A percentile compares a stretch with the other conserved stretches of the same genome.
phyloP scores from a whole-genome alignment of 768 basidiomycete species.

The Trametes sanguinea region DNA sequence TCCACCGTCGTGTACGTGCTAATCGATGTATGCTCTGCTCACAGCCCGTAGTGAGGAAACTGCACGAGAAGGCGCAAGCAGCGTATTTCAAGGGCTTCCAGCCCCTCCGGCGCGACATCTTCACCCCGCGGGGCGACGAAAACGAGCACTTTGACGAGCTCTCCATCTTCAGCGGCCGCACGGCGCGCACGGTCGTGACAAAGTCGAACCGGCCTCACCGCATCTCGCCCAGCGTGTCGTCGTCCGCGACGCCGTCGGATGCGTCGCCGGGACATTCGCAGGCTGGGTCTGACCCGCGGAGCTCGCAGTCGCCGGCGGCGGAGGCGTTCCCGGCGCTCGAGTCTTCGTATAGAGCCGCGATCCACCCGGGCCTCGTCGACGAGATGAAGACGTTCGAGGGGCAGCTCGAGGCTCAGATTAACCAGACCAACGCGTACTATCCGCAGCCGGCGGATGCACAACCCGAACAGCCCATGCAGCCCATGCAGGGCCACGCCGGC shows the following conservation, averaged over 20 bases:
- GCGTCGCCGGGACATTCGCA: conserved; percentile 9
- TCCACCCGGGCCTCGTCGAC: conserved; percentile 37
- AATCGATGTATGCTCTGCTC: background rate
- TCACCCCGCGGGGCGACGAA: conserved; percentile 45
- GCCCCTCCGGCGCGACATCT: conserved; percentile 55
- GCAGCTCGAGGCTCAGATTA: conserved; percentile 33
- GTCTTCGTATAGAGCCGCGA: conserved; percentile 26
- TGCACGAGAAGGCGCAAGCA: conserved; percentile 61
- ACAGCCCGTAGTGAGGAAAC: conserved; percentile 66
- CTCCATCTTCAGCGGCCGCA: conserved; percentile 76
- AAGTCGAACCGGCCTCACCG: conserved; percentile 35
- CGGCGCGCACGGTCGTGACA: conserved; percentile 56
- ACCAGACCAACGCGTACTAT: conserved; percentile 22
- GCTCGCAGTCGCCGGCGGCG: conserved; percentile 16
- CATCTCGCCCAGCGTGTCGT: conserved; percentile 14
- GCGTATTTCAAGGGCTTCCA: conserved; percentile 49
- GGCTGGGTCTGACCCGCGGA: conserved; percentile 3
- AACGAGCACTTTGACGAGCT: conserved; percentile 65
- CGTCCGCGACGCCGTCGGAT: conserved; percentile 12
- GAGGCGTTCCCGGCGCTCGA: conserved; percentile 24
- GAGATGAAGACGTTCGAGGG: conserved; percentile 34
- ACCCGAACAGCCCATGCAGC: background rate
- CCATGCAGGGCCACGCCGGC: background rate
- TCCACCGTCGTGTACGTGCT: background rate
- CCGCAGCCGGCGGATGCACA: background rate